Percentiles rank a stretch among this genome's conserved stretches.
Evolutionary conservation across 2,329 filamentous ascomycete species (phyloP).

Genomic region (Penicillium capsulatum): DNA sequence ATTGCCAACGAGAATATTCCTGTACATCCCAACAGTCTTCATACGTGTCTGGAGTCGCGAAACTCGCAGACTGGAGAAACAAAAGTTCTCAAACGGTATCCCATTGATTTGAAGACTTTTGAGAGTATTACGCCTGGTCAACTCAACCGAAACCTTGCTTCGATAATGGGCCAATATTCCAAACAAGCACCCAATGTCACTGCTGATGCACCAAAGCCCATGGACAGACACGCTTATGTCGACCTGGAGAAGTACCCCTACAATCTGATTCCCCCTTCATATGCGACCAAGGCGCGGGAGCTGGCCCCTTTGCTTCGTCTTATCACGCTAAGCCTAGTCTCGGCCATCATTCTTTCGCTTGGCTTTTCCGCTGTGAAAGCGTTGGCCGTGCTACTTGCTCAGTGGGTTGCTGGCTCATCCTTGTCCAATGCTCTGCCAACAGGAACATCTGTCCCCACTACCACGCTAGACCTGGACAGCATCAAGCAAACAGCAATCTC

Average conservation of each 20-base stretch:
- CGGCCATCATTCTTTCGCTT: conserved; percentile 27
- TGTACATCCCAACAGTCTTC: conserved; percentile 40
- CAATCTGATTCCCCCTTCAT: conserved; percentile 23
- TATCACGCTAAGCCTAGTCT: conserved; percentile 26
- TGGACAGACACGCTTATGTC: conserved; percentile 12
- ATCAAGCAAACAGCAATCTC: conserved; percentile 26
- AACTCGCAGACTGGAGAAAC: conserved; percentile 32
- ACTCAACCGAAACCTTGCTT: conserved; percentile 46
- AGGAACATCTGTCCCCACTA: conserved; percentile 18
- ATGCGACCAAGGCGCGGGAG: conserved; percentile 19
- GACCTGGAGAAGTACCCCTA: conserved; percentile 26
- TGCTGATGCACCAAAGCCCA: conserved; percentile 9
- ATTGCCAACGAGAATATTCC: conserved; percentile 32
- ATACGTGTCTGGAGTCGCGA: conserved; percentile 43
- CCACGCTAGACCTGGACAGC: conserved; percentile 17
- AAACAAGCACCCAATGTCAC: conserved; percentile 22
- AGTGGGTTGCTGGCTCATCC: conserved; percentile 23
- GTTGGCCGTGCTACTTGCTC: conserved; percentile 23
- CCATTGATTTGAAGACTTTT: conserved; percentile 47
- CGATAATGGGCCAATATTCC: conserved; percentile 34
- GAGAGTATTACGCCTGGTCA: conserved; percentile 46
- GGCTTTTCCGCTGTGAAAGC: conserved; percentile 30
- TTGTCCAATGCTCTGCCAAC: conserved; percentile 18
- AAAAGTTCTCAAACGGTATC: conserved; percentile 36
- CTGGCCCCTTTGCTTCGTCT: conserved; percentile 28